Percentiles rank a stretch among this genome's conserved stretches.
Evolutionary conservation across 2,329 filamentous ascomycete genomes (phyloP).

Genomic region (Nemania abortiva): DNA sequence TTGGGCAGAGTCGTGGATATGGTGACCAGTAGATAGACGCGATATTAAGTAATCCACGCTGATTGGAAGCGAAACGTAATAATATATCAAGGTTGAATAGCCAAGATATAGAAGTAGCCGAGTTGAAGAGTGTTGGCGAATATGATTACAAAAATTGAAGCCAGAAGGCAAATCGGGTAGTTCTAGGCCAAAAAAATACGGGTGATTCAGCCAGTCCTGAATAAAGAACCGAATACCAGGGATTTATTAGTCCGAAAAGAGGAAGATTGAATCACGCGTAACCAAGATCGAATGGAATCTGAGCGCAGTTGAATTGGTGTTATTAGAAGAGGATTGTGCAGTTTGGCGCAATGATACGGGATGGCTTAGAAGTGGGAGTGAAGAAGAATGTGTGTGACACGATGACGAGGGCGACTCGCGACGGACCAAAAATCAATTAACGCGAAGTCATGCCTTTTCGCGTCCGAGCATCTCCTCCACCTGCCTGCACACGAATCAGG

Average conservation of each 20-base stretch:
- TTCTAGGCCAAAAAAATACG: neutral
- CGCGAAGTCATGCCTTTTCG: constrained; percentile 42
- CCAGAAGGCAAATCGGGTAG: neutral
- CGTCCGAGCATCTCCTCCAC: constrained; percentile 16
- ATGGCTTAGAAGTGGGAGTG: neutral
- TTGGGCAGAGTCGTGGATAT: neutral
- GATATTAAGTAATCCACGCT: neutral
- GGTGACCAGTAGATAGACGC: neutral
- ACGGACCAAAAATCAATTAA: constrained; percentile 39
- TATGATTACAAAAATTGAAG: neutral
- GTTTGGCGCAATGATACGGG: constrained; percentile 3
- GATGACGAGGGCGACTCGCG: constrained; percentile 32
- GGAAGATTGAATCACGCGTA: neutral
- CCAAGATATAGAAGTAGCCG: neutral
- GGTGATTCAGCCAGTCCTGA: neutral
- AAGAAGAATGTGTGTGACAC: constrained; percentile 30
- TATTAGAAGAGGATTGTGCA: neutral
- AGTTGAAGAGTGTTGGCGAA: neutral
- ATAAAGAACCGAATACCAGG: neutral
- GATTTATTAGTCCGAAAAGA: neutral
- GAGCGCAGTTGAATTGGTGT: neutral
- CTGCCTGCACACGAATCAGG: neutral
- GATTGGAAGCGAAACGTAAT: neutral
- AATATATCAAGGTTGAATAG: neutral
- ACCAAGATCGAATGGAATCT: neutral